Percentiles rank a stretch among this genome's conserved stretches.
Conservation (phyloP, 1,139 yeast species). For the Maudiozyma humilis region DNA sequence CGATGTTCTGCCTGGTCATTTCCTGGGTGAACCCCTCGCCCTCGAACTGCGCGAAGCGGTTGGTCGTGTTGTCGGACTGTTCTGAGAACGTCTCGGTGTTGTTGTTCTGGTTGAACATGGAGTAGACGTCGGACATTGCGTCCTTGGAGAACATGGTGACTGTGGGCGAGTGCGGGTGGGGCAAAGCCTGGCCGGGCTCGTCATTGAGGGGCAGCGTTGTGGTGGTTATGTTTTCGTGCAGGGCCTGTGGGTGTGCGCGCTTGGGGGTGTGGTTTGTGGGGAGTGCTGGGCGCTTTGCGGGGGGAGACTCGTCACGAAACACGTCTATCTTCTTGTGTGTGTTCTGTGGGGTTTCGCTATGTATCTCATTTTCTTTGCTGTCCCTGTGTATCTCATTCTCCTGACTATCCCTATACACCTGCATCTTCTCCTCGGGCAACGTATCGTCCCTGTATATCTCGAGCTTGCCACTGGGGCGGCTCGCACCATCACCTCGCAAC, state of each 20-base stretch:
- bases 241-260: background rate
- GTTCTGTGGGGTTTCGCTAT: no score
- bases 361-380: background rate
- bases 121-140: slow-evolving; percentile 66
- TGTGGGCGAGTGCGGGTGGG: slow-evolving; percentile 55
- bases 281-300: background rate
- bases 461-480: no score
- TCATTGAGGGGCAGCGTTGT: slow-evolving; percentile 28
- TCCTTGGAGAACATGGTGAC: slow-evolving; percentile 68
- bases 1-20: slow-evolving; percentile 29
- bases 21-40: slow-evolving; percentile 36
- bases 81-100: background rate
- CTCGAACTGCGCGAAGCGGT: slow-evolving; percentile 29
- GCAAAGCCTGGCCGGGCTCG: slow-evolving; percentile 10
- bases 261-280: slow-evolving; percentile 1
- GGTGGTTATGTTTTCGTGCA: slow-evolving; percentile 15
- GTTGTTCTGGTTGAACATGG: slow-evolving; percentile 56
- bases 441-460: background rate
- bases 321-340: no score
- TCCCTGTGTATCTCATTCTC: background rate
- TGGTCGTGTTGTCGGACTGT: slow-evolving; percentile 27
- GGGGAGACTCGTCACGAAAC: no score
- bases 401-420: background rate
- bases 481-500: no score
- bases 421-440: background rate